Conservation (phyloP, 1,284 basidiomycete species). For the Dichomitus squalens region DNA sequence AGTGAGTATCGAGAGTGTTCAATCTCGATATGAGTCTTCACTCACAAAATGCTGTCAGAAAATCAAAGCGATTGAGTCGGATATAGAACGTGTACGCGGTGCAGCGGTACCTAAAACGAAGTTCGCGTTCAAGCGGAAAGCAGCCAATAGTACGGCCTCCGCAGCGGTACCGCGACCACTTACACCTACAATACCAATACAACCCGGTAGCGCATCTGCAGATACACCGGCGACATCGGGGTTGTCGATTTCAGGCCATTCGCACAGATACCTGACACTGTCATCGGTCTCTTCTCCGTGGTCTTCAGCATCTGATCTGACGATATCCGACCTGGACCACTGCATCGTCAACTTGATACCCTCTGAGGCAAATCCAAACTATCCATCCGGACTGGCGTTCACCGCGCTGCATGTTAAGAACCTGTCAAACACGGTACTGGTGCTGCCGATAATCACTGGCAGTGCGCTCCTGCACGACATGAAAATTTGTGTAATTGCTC, state of each 20-base stretch:
- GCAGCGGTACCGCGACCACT: slow-evolving; percentile 20
- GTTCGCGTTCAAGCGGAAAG: slow-evolving; percentile 73
- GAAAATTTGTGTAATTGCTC: slow-evolving; percentile 57
- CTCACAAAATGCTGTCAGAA: too few relatives aligned
- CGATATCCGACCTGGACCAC: slow-evolving; percentile 57
- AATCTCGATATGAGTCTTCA: too few relatives aligned
- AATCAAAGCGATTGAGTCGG: slow-evolving; percentile 42
- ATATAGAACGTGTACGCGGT: slow-evolving; percentile 39
- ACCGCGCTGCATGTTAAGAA: slow-evolving; percentile 68
- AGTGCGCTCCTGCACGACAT: slow-evolving; percentile 73
- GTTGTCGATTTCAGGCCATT: slow-evolving; percentile 22
- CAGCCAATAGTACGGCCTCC: slow-evolving; percentile 28
- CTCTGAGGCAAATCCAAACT: slow-evolving; percentile 10
- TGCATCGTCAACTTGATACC: slow-evolving; percentile 71
- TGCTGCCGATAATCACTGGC: slow-evolving; percentile 65
- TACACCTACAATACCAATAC: not conserved
- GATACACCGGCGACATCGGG: slow-evolving; percentile 13
- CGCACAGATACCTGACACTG: slow-evolving; percentile 26
- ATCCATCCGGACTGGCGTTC: slow-evolving; percentile 30
- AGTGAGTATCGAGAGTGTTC: slow-evolving; percentile 55
- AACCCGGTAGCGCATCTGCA: not conserved
- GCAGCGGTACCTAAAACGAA: slow-evolving; percentile 53
- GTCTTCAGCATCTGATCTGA: slow-evolving; percentile 47
- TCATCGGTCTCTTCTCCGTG: slow-evolving; percentile 31
- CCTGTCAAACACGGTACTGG: slow-evolving; percentile 55